A percentile compares a stretch with the other conserved stretches of the same genome.
phyloP scores from a whole-genome alignment of 1,284 basidiomycete species.

The Rhodotorula mucilaginosa region DNA sequence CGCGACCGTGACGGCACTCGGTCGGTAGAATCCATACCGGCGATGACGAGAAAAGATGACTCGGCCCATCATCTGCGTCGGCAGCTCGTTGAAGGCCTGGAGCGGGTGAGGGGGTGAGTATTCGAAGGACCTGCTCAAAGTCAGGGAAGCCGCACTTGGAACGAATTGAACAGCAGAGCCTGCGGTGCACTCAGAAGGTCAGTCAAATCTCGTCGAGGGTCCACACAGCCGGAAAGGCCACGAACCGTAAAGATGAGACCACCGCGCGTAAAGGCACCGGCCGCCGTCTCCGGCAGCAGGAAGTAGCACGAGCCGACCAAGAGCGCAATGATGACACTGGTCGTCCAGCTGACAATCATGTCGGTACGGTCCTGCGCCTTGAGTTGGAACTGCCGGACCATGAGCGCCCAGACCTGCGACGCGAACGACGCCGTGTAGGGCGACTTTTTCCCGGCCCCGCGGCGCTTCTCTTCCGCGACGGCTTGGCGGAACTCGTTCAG shows the following conservation, averaged over 20 bases:
- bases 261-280: slow-evolving; percentile 82
- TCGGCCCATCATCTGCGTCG: slow-evolving; percentile 65
- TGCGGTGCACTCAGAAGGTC: not conserved
- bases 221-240: too few relatives aligned
- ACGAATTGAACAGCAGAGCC: slow-evolving; percentile 63
- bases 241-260: slow-evolving; percentile 60
- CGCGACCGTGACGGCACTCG: slow-evolving; percentile 67
- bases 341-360: slow-evolving; percentile 54
- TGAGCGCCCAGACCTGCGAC: slow-evolving; percentile 69
- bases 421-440: slow-evolving; percentile 80
- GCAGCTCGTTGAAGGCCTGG: slow-evolving; percentile 59
- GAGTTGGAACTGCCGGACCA: slow-evolving; percentile 69
- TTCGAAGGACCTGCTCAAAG: slow-evolving; percentile 47
- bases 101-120: slow-evolving; percentile 61
- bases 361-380: slow-evolving; percentile 79
- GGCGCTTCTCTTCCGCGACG: slow-evolving; percentile 69
- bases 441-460: slow-evolving; percentile 75
- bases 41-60: slow-evolving; percentile 60
- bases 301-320: slow-evolving; percentile 59
- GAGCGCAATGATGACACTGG: slow-evolving; percentile 60
- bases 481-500: slow-evolving; percentile 61
- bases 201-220: not conserved
- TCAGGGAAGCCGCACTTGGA: slow-evolving; percentile 44
- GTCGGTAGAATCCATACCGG: slow-evolving; percentile 76
- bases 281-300: slow-evolving; percentile 67